Conservation (phyloP, 2,329 filamentous ascomycete genomes). For the Trichoderma sp. region DNA sequence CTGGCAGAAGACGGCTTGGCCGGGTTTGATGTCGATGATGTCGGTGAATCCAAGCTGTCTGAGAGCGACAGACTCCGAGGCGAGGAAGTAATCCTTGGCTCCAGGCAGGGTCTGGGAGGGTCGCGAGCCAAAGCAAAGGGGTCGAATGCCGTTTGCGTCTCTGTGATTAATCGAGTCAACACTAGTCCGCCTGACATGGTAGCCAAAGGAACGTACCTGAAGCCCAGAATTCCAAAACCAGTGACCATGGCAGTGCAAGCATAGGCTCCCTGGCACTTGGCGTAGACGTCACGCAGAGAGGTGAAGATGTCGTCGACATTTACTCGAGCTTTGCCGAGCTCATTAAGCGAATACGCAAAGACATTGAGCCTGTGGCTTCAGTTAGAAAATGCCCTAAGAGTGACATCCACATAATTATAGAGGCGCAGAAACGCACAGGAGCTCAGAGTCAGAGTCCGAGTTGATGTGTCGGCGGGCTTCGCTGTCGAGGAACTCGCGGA, state of each 20-base stretch:
- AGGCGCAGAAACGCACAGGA: constrained; percentile 30
- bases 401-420: constrained; percentile 12
- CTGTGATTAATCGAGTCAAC: constrained; percentile 17
- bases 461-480: constrained; percentile 86
- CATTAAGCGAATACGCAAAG: constrained; percentile 79
- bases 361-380: constrained; percentile 65
- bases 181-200: background rate
- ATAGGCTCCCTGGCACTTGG: constrained; percentile 18
- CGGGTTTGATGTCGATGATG: constrained; percentile 76
- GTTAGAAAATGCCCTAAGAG: background rate
- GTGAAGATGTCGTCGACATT: constrained; percentile 78
- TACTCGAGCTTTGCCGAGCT: constrained; percentile 78
- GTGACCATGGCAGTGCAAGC: constrained; percentile 27
- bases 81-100: constrained; percentile 84
- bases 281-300: constrained; percentile 56
- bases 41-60: constrained; percentile 77
- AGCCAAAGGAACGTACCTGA: constrained; percentile 58
- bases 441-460: constrained; percentile 82
- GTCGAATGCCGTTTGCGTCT: constrained; percentile 68
- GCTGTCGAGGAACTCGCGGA: constrained; percentile 72
- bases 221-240: constrained; percentile 26
- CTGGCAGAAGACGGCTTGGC: constrained; percentile 81
- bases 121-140: constrained; percentile 76
- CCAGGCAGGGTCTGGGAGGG: constrained; percentile 63
- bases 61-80: constrained; percentile 84